Conservation (phyloP, 371 early-diverging fungal genomes). For the Batrachochytrium dendrobatidis region DNA sequence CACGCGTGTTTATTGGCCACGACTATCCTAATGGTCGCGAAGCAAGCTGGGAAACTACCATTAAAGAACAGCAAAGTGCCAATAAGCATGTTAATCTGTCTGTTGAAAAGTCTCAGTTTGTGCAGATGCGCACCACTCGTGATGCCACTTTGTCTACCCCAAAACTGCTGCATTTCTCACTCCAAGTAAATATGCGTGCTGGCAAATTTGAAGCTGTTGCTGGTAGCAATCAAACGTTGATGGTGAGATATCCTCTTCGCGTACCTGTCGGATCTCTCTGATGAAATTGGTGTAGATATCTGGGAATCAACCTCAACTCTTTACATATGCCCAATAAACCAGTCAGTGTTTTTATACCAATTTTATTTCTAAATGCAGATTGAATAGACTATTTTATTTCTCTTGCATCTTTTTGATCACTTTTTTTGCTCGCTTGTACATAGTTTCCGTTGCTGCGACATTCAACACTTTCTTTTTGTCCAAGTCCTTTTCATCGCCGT, state of each 20-base stretch:
- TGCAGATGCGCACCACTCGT: slow-evolving; percentile 13
- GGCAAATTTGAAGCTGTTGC: slow-evolving; percentile 11
- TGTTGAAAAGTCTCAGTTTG: slow-evolving; percentile 12
- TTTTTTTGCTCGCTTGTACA: background rate
- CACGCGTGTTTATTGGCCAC: slow-evolving; percentile 19
- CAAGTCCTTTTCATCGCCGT: slow-evolving; percentile 4
- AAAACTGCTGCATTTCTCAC: slow-evolving; percentile 16
- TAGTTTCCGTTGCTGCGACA: background rate
- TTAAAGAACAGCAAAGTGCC: slow-evolving; percentile 10
- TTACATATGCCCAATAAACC: slow-evolving; percentile 1
- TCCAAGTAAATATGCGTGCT: slow-evolving; percentile 21
- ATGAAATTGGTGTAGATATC: too few species aligned
- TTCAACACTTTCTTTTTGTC: background rate
- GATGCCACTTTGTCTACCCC: slow-evolving; percentile 18
- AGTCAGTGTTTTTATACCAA: background rate
- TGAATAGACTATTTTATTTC: background rate
- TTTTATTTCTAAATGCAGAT: background rate
- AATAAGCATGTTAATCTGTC: slow-evolving; percentile 21
- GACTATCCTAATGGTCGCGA: slow-evolving; percentile 20
- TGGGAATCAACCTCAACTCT: background rate
- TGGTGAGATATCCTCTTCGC: background rate
- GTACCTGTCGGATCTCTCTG: too few species aligned
- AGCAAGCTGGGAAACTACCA: slow-evolving; percentile 6
- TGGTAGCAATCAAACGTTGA: background rate
- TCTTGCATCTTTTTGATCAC: background rate